Base-by-base conservation (phyloP, 495 filamentous ascomycete species). In the Clavariopsis aquatica region DNA sequence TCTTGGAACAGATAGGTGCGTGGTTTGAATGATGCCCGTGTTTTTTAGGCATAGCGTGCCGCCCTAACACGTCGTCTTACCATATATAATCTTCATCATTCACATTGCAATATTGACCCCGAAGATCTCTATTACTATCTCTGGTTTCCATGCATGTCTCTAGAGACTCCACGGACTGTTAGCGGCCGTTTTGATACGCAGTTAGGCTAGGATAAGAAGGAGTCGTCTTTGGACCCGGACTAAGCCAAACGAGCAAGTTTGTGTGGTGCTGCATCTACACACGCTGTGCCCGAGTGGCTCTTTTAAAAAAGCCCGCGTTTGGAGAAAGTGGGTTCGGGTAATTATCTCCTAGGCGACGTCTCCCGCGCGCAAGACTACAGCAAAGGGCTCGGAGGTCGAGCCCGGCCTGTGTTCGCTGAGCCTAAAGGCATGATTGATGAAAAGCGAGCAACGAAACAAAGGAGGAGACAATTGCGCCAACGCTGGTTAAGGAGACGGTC, bases 231-330 rank as follows among this genome's bases (percentile, higher is more conserved):
- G 56, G 19, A 59, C 2, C 56, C 19, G n/a, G 24, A 36, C 60
- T 62, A 29, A 69, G 22, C 23, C 22, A 2, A 31, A 54, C 9
- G 63, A 78, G 77, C 79, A 19, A 75, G 85, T 13, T 89, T 85
- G 86, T 70, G 77, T 0, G 80, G 60, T 36, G 47, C 82, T 12
- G 66, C 87, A 27, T 76, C 78, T 43, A 64, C 71, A 20, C 72
- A 75, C 5, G 43, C 74, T 15, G 74, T 87, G 49, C 76, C 77
- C 0, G 68, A 64, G 38, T 55, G 71, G 20, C 70, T 62, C 13
- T 85, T 80, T 66, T 86, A 85, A 0, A 75, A 85, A 0, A 75
- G 31, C 83, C n/a, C 87, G 87, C 66, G 75, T 24, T 69, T 43
- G 38, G 76, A 69, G 5, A 34, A 5, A 34, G 31, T 12, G 31